A percentile compares a stretch with the other conserved stretches of the same genome.
Evolutionary conservation across 176 grass and related monocot genomes (phyloP).

Genomic region (Cymbopogon citratus): DNA sequence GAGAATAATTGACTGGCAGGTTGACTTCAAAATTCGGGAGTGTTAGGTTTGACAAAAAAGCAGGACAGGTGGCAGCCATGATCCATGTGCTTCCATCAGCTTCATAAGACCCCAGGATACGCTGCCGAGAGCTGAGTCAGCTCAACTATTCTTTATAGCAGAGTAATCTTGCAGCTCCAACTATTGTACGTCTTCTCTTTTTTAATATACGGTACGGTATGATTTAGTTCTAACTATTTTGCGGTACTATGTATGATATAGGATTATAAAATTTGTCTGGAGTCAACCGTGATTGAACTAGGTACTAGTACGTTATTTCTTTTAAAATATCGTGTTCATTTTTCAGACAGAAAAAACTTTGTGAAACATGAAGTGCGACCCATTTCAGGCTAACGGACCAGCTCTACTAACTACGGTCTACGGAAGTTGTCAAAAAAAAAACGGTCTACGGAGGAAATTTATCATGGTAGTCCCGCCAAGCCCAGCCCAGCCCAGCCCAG

Average conservation of each 20-base stretch:
- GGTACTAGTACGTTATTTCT: background rate
- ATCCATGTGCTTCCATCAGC: slow-evolving; percentile 20
- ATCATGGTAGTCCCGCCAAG: background rate
- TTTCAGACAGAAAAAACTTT: background rate
- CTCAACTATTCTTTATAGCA: slow-evolving; percentile 4
- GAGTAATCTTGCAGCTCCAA: background rate
- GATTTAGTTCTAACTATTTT: too few species aligned
- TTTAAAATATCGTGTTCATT: too few species aligned
- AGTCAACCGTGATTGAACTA: background rate
- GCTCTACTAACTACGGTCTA: background rate
- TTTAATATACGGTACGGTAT: too few species aligned
- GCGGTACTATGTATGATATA: background rate
- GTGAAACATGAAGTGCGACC: background rate
- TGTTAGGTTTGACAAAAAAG: slow-evolving; percentile 17
- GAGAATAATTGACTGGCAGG: background rate
- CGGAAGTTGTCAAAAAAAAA: too few species aligned
- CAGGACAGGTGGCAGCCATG: slow-evolving; percentile 27
- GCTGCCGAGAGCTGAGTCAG: background rate
- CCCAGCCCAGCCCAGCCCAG: background rate
- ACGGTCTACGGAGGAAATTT: background rate
- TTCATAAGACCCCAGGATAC: background rate
- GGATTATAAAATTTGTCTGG: background rate
- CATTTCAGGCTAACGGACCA: background rate
- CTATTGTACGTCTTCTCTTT: too few species aligned
- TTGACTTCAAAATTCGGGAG: slow-evolving; percentile 10